Base-by-base conservation (phyloP, 2,329 filamentous ascomycete species). In the Dactylellina sp. region DNA sequence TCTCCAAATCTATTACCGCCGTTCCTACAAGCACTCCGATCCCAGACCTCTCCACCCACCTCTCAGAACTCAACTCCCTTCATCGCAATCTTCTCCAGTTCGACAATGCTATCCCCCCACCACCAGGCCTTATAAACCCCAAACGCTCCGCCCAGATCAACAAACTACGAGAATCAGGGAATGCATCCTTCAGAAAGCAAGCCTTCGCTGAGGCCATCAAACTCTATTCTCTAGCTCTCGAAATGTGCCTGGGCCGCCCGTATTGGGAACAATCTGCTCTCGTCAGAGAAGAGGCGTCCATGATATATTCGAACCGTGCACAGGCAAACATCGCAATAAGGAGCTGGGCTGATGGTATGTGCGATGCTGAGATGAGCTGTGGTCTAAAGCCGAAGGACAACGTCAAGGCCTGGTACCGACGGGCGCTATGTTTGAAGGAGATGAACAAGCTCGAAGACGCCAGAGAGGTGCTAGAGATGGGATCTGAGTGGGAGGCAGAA, bases 361-460 rank as follows among this genome's bases (percentile, higher is more conserved):
- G 92, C 4, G 95, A 99, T 82, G 93, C 93, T 2, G 90, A 96
- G 83, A 87, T 89, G 28, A 95, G 91, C 80, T 90, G 97, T 46
- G 93, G 97, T 84, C 89, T 92, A 75, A 93, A 94, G 85, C 87
- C 89, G 77, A 86, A 89, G 44, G 93, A 90, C 40, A 98, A 99
- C 81, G 89, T 91, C 0, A 98, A 98, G 87, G 93, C 89, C 0
- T 98, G 94, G 92, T 97, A 92, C 89, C 85, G 95, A 75, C 85
- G 91, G 75, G 95, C 91, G 7, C 89, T 88, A 83, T 96, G 92
- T 80, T 82, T 98, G 80, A 82, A 90, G 77, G 95, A 99, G 87
- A 98, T 98, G 95, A 90, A 91, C 0, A 82, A 94, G 74, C 83
- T 91, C 79, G 88, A 91, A 63, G 94, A 98, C 86, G 93, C 93